Conservation (phyloP, 306 rosid species). For the Arachis hypogaea region DNA sequence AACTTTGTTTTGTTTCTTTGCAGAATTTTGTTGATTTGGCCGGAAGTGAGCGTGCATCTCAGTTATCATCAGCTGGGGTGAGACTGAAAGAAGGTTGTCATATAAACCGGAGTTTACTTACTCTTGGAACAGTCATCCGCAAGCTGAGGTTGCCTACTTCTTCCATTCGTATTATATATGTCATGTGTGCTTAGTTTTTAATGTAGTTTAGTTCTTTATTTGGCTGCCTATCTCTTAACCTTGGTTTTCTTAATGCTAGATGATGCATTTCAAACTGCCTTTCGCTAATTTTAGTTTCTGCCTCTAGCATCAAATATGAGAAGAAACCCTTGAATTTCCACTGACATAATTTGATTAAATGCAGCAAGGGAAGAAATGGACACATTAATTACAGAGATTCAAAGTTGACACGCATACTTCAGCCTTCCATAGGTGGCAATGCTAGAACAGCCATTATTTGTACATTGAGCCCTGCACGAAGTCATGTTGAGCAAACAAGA, state of each 20-base stretch:
- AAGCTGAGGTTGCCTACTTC: constrained; percentile 78
- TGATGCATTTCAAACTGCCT: constrained; percentile 15
- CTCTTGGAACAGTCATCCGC: constrained; percentile 93
- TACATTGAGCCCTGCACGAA: constrained; percentile 96
- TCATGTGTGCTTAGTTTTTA: constrained; percentile 7
- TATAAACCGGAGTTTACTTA: constrained; percentile 96
- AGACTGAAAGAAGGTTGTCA: constrained; percentile 98
- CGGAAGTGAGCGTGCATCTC: constrained; percentile 99
- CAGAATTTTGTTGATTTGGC: constrained; percentile 99
- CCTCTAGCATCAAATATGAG: constrained; percentile 26
- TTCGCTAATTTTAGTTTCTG: constrained; percentile 10
- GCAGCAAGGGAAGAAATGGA: constrained; percentile 92
- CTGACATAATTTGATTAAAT: constrained; percentile 40
- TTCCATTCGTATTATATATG: constrained; percentile 40
- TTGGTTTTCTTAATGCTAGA: not conserved
- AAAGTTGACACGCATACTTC: constrained; percentile 92
- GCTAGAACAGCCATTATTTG: constrained; percentile 99
- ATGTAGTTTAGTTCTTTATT: constrained; percentile 6
- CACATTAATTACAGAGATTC: constrained; percentile 98
- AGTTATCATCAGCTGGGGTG: constrained; percentile 85
- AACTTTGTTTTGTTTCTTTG: constrained; percentile 43
- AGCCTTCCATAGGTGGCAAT: constrained; percentile 97
- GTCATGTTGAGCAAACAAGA: constrained; percentile 97
- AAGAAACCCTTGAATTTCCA: constrained; percentile 1
- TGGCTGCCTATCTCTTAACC: not conserved